A percentile compares a stretch with the other conserved stretches of the same genome.
Conservation (phyloP, 2,329 filamentous ascomycete genomes). For the Plectosphaerella plurivora region DNA sequence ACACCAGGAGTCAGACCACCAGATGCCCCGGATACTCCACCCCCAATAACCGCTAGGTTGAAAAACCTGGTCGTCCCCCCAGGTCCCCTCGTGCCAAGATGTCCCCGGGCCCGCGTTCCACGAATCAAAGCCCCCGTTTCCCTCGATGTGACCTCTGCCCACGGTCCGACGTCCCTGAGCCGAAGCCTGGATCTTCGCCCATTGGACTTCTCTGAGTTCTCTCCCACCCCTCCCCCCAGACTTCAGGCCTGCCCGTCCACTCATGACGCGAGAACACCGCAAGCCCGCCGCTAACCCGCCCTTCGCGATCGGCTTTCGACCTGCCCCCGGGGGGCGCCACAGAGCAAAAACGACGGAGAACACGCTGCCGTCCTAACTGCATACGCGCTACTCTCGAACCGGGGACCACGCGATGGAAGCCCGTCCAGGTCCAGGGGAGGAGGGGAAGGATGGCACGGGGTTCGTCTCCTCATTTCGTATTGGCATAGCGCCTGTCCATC, state of each 20-base stretch:
- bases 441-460: background rate
- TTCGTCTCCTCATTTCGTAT: background rate
- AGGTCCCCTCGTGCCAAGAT: constrained; percentile 4
- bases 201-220: background rate
- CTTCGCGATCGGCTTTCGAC: constrained; percentile 4
- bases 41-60: constrained; percentile 4
- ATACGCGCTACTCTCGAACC: background rate
- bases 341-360: background rate
- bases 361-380: background rate
- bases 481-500: background rate
- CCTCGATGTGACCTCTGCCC: background rate
- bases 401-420: background rate
- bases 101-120: background rate
- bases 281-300: constrained; percentile 3
- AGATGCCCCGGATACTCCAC: background rate
- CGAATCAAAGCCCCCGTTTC: background rate
- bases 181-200: background rate
- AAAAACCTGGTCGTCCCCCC: constrained; percentile 1
- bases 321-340: background rate
- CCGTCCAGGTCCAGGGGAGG: background rate
- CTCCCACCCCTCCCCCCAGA: background rate
- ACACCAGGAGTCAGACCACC: background rate
- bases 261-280: constrained; percentile 1
- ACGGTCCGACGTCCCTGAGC: constrained; percentile 3
- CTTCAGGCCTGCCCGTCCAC: background rate